Evolutionary conservation across 768 basidiomycete genomes (phyloP).

Genomic region (Kwoniella pini): DNA sequence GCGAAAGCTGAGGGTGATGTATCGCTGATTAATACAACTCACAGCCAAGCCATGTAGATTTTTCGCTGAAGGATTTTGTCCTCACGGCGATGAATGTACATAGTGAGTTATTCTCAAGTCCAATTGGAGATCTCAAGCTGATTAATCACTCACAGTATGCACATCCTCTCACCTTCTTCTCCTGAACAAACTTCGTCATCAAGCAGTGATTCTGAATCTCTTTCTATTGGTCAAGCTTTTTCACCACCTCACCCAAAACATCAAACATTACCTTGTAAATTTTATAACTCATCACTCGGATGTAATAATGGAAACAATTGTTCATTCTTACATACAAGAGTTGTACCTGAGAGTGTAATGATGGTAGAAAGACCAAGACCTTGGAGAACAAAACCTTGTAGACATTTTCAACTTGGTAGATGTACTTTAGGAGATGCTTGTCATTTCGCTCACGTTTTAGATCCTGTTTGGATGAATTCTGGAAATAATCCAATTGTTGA

Average conservation of each 20-base stretch:
- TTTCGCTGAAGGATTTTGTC: constrained; percentile 48
- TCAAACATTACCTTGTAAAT: constrained; percentile 42
- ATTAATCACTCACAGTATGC: constrained; percentile 20
- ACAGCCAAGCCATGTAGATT: constrained; percentile 46
- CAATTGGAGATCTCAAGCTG: neutral
- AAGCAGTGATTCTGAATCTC: neutral
- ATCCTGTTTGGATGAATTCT: constrained; percentile 21
- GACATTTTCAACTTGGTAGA: constrained; percentile 45
- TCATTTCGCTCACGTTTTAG: constrained; percentile 51
- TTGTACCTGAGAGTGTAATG: constrained; percentile 39
- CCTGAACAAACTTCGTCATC: constrained; percentile 16
- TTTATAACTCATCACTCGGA: constrained; percentile 50
- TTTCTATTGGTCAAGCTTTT: neutral
- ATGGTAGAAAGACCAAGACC: constrained; percentile 47
- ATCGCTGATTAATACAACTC: constrained; percentile 1
- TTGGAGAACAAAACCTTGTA: constrained; percentile 47
- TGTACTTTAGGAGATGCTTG: constrained; percentile 51
- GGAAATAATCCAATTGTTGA: constrained; percentile 1
- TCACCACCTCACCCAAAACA: constrained; percentile 17
- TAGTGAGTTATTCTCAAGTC: constrained; percentile 34
- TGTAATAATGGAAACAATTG: constrained; percentile 44
- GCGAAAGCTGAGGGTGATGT: constrained; percentile 6
- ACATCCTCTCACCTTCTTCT: constrained; percentile 19
- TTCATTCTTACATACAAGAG: constrained; percentile 47
- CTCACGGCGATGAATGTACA: constrained; percentile 49